These are phyloP conservation scores for Cutaneotrichosporon cutaneum DNA, from an alignment of 1,284 basidiomycete genomes.

Conservation along the genomic window DNA sequence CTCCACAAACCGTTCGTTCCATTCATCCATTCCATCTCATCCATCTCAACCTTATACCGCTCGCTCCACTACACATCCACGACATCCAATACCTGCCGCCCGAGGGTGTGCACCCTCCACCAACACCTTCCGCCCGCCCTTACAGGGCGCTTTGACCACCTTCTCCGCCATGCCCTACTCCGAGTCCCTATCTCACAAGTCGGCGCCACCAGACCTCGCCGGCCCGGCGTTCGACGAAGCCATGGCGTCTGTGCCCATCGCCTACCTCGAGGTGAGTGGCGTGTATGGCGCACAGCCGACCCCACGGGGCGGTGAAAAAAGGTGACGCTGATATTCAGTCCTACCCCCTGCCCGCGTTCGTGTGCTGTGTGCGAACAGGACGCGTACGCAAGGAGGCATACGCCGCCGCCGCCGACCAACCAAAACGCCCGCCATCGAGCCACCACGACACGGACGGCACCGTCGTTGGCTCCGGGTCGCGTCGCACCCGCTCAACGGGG, in stretches of 20 bases:
- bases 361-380: constrained; percentile 5
- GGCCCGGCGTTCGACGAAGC: constrained; percentile 4
- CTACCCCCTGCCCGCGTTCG: constrained; percentile 15
- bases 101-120: no score
- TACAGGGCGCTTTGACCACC: not conserved
- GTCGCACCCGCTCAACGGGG: not conserved
- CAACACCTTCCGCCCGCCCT: no score
- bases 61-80: no score
- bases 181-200: not conserved
- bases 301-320: not conserved
- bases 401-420: not conserved
- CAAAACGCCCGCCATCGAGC: not conserved
- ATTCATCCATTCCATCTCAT: no score
- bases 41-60: no score
- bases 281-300: not conserved
- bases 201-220: not conserved
- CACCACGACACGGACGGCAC: not conserved
- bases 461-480: not conserved
- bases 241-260: not conserved
- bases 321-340: constrained; percentile 1
- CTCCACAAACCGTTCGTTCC: no score
- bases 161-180: not conserved
- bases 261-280: constrained; percentile 9
- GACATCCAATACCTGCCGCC: no score
- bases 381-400: not conserved